Base-by-base conservation (phyloP, 768 basidiomycete species). In the Hericium erinaceus region DNA sequence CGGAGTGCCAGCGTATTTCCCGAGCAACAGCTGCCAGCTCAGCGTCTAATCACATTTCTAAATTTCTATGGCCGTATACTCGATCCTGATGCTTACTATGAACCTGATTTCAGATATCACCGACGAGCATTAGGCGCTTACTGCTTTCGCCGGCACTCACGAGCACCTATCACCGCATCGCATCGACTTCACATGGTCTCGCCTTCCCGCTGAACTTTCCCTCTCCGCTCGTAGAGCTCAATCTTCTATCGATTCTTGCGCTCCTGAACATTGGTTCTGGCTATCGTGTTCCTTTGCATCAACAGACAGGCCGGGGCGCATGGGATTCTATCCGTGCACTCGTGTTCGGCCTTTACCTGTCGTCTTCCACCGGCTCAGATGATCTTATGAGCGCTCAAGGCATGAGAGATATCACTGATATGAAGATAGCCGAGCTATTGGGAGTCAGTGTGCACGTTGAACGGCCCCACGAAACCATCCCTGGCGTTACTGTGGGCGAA, bases 191-290 rank as follows among this genome's bases (percentile, higher is more conserved):
- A 52, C 89, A 92, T 70, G 90, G 90, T 28, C 75, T 92, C 52
- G 74, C 80, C 6, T 74, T 95, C 57, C 92, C 92, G 2, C 79
- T 95, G 53, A 84, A 85, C 2, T 95, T 94, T 64, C 74, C 87
- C 39, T 85, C 87, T 0, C 70, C 77, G 18, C 71, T 82, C 4
- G 80, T 86, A 46, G 92, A 95, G 70, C 74, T 95, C 58, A 94
- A 92, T 68, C 74, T 94, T 28, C 72, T 94, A n/a, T 82, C 85
- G 48, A 70, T 89, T 8, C 80, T 93, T 44, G 82, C 85, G 2
- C 76, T 93, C 15, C 77, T 95, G 38, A 93, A 93, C 68, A 90
- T 94, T 68, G 88, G 80, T 4, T 89, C 88, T 1, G 89, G 88
- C 39, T 94, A 89, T 69, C 86, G 89, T 24, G 74, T 77, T 4